Percentiles rank a stretch among this genome's conserved stretches.
Evolutionary conservation across 179 eudicot genomes (phyloP).

Genomic region (Patellifolia procumbens): DNA sequence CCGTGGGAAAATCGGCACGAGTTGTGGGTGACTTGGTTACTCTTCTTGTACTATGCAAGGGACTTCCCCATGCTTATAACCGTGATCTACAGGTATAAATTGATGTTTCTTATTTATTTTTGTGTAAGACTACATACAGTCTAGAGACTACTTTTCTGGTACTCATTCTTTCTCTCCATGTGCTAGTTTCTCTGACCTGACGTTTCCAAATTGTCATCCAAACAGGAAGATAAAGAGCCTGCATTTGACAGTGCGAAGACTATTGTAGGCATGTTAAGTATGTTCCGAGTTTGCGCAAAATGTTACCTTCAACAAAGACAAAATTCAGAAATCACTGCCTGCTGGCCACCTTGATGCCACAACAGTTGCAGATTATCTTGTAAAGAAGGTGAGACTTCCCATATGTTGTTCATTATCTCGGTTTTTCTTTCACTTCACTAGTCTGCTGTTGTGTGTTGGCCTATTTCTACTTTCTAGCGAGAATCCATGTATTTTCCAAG

Average conservation of each 20-base stretch:
- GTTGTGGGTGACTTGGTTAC: slow-evolving; percentile 83
- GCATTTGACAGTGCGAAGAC: slow-evolving; percentile 90
- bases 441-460: neutral
- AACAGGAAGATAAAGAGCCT: slow-evolving; percentile 97
- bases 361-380: slow-evolving; percentile 97
- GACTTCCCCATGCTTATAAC: slow-evolving; percentile 96
- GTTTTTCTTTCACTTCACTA: too few relatives aligned
- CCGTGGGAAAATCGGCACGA: slow-evolving; percentile 96
- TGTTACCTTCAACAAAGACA: slow-evolving; percentile 67
- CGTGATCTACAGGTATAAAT: slow-evolving; percentile 90
- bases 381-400: slow-evolving; percentile 62
- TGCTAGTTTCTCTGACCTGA: neutral
- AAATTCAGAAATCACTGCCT: slow-evolving; percentile 74
- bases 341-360: slow-evolving; percentile 99
- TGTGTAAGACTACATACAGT: too few relatives aligned
- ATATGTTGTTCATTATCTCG: neutral
- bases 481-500: neutral
- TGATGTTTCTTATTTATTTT: neutral
- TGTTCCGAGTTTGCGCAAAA: slow-evolving; percentile 90
- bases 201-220: slow-evolving; percentile 2
- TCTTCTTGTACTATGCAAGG: slow-evolving; percentile 95
- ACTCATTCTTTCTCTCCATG: neutral
- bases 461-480: neutral
- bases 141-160: neutral
- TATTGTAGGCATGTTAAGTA: slow-evolving; percentile 88